These are phyloP conservation scores for Eucalyptus leucophloia DNA, from an alignment of 345 rosid species.

Conservation along the genomic window DNA sequence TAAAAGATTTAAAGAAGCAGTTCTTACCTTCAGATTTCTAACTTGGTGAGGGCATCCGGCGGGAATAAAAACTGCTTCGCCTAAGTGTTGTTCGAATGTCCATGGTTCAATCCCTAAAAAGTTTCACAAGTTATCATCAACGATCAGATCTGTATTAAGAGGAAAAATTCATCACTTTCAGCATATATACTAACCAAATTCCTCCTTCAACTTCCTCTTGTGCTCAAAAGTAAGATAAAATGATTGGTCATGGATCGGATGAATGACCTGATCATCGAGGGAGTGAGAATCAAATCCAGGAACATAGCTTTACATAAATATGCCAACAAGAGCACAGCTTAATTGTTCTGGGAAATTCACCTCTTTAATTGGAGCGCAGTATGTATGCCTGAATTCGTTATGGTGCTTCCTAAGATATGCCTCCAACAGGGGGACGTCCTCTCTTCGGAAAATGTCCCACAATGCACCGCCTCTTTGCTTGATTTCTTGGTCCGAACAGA, in stretches of 20 bases:
- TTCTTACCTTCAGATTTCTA: conserved; percentile 69
- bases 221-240: conserved; percentile 63
- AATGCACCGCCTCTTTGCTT: conserved; percentile 43
- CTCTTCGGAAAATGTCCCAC: conserved; percentile 96
- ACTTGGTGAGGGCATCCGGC: conserved; percentile 99
- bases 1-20: background rate
- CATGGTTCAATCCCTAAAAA: conserved; percentile 72
- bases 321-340: background rate
- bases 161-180: background rate
- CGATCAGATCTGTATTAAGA: background rate
- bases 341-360: conserved; percentile 8
- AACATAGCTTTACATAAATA: background rate
- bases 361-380: conserved; percentile 49
- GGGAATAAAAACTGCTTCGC: conserved; percentile 92
- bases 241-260: conserved; percentile 82
- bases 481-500: background rate
- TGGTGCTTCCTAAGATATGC: conserved; percentile 58
- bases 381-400: conserved; percentile 66
- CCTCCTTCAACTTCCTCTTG: conserved; percentile 64
- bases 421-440: conserved; percentile 72
- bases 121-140: background rate
- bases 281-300: background rate
- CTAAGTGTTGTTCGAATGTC: conserved; percentile 78
- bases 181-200: conserved; percentile 42
- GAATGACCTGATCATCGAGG: conserved; percentile 30